Conservation (phyloP, 108 stramenopile genomes). For the Epithemia pelagica region DNA sequence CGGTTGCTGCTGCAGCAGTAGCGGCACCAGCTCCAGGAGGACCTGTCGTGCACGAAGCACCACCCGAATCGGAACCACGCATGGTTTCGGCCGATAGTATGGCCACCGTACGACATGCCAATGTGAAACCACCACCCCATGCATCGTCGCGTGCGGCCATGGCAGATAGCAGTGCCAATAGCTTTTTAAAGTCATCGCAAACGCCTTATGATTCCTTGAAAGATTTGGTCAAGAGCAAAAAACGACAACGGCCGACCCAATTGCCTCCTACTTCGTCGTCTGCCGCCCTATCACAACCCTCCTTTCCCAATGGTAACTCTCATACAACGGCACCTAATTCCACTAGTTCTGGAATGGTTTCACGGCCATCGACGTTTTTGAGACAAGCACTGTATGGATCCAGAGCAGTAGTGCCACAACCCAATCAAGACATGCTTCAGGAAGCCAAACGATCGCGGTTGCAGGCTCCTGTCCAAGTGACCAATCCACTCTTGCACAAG, state of each 20-base stretch:
- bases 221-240: slow-evolving; percentile 2
- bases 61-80: background rate
- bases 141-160: background rate
- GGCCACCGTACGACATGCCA: background rate
- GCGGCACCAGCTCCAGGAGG: too few relatives aligned
- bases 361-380: background rate
- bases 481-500: background rate
- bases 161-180: background rate
- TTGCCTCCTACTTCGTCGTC: background rate
- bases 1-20: background rate
- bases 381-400: background rate
- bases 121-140: background rate
- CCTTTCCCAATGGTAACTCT: background rate
- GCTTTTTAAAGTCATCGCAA: background rate
- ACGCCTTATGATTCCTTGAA: slow-evolving; percentile 4
- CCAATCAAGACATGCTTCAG: background rate
- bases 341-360: background rate
- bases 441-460: background rate
- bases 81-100: background rate
- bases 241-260: background rate
- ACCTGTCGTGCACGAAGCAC: background rate
- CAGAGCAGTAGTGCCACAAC: too few relatives aligned
- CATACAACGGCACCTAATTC: background rate
- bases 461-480: background rate
- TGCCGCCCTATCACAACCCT: background rate